Percentiles rank a stretch among this genome's conserved stretches.
Conservation (phyloP, 148 eudicot species). For the Polygonum aviculare region DNA sequence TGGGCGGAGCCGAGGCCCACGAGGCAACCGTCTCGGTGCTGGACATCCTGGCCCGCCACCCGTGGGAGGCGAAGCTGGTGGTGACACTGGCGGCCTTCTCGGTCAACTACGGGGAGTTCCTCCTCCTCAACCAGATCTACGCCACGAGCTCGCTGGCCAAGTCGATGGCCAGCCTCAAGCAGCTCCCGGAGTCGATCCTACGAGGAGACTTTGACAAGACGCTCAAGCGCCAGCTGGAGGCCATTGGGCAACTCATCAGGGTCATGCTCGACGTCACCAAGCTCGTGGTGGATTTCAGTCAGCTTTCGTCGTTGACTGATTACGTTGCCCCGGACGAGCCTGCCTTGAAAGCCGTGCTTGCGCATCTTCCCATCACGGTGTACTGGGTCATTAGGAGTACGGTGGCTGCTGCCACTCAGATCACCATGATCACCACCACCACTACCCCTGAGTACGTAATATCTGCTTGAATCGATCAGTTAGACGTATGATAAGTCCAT, state of each 20-base stretch:
- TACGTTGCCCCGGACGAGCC: slow-evolving; percentile 24
- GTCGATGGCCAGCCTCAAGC: slow-evolving; percentile 42
- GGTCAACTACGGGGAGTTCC: slow-evolving; percentile 39
- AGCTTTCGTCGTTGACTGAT: slow-evolving; percentile 15
- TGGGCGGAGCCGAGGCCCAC: slow-evolving; percentile 30
- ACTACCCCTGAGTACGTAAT: slow-evolving; percentile 22
- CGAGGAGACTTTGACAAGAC: slow-evolving; percentile 18
- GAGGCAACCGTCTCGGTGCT: slow-evolving; percentile 28
- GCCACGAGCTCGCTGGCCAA: slow-evolving; percentile 30
- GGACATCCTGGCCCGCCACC: slow-evolving; percentile 17
- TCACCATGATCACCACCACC: slow-evolving; percentile 27
- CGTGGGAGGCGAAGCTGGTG: slow-evolving; percentile 53
- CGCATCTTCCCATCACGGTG: slow-evolving; percentile 37
- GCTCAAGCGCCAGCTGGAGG: slow-evolving; percentile 27
- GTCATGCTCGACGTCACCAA: slow-evolving; percentile 28
- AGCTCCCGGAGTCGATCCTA: slow-evolving; percentile 17
- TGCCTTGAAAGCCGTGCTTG: slow-evolving; percentile 19
- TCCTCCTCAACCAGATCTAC: slow-evolving; percentile 41
- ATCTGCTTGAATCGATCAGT: too few species aligned
- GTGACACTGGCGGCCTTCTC: slow-evolving; percentile 40
- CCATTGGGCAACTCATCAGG: slow-evolving; percentile 27
- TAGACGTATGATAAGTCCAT: too few species aligned
- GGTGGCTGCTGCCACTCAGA: slow-evolving; percentile 28
- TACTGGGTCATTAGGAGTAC: slow-evolving; percentile 36
- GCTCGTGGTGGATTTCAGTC: slow-evolving; percentile 25